These are phyloP conservation scores for Coemansia nantahalensis DNA, from an alignment of 192 early-diverging fungal genomes.

Conservation along the genomic window DNA sequence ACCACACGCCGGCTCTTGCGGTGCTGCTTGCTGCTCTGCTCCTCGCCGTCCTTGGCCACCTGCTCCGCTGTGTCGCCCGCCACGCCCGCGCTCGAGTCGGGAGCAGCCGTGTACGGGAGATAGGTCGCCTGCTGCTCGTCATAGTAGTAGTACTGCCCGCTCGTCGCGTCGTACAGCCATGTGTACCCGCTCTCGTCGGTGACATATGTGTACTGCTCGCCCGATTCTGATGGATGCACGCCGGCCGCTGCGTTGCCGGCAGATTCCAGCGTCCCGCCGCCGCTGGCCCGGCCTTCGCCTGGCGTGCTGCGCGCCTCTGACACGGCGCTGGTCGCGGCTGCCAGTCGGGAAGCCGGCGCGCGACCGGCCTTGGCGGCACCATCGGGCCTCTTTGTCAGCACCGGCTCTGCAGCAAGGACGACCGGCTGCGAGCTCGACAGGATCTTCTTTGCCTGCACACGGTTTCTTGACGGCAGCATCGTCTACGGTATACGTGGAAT, in stretches of 20 bases:
- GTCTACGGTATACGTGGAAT: too few species aligned
- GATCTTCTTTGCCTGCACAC: constrained; percentile 23
- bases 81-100: not conserved
- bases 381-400: constrained; percentile 4
- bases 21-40: constrained; percentile 24
- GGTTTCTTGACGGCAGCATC: constrained; percentile 36
- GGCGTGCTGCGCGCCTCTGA: too few species aligned
- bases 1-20: constrained; percentile 66
- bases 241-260: too few species aligned
- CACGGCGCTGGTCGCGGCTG: too few species aligned
- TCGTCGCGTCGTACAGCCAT: constrained; percentile 36
- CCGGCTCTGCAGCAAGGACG: constrained; percentile 23
- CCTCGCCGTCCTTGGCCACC: not conserved
- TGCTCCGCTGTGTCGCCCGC: not conserved
- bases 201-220: constrained; percentile 45
- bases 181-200: constrained; percentile 43
- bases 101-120: constrained; percentile 16
- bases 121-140: constrained; percentile 25
- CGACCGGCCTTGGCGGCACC: too few species aligned
- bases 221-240: too few species aligned
- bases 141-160: constrained; percentile 52
- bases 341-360: too few species aligned
- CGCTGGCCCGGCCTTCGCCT: too few species aligned
- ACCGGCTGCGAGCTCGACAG: constrained; percentile 1
- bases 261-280: too few species aligned